Evolutionary conservation across 495 filamentous ascomycete genomes (phyloP).

Genomic region (Xylaria grammica): DNA sequence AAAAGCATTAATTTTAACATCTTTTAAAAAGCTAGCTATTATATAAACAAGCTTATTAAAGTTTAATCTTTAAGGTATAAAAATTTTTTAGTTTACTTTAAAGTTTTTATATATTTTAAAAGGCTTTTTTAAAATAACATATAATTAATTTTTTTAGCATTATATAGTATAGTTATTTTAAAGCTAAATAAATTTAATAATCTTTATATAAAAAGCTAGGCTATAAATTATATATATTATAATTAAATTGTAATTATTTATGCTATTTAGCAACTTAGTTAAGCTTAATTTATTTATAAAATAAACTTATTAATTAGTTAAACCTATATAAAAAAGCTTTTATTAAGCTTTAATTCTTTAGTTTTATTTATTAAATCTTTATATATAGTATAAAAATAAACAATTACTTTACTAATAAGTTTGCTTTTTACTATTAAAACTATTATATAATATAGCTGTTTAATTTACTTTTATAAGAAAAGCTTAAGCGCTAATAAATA

Average conservation of each 20-base stretch:
- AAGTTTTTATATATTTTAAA: too few relatives aligned
- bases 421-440: background rate
- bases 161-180: background rate
- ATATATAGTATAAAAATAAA: background rate
- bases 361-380: background rate
- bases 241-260: background rate
- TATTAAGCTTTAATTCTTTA: background rate
- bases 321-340: background rate
- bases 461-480: background rate
- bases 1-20: too few relatives aligned
- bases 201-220: background rate
- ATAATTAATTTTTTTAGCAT: too few relatives aligned
- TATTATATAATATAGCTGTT: background rate
- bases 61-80: too few relatives aligned
- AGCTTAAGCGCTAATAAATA: background rate
- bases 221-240: background rate
- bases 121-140: too few relatives aligned
- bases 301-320: background rate
- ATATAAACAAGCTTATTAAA: too few relatives aligned
- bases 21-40: too few relatives aligned
- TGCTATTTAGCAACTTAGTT: background rate
- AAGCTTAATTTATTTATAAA: background rate
- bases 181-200: background rate
- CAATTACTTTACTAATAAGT: background rate
- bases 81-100: too few relatives aligned